A percentile compares a stretch with the other conserved stretches of the same genome.
phyloP scores from a whole-genome alignment of 2,329 filamentous ascomycete species.

The Penicillium sp. region DNA sequence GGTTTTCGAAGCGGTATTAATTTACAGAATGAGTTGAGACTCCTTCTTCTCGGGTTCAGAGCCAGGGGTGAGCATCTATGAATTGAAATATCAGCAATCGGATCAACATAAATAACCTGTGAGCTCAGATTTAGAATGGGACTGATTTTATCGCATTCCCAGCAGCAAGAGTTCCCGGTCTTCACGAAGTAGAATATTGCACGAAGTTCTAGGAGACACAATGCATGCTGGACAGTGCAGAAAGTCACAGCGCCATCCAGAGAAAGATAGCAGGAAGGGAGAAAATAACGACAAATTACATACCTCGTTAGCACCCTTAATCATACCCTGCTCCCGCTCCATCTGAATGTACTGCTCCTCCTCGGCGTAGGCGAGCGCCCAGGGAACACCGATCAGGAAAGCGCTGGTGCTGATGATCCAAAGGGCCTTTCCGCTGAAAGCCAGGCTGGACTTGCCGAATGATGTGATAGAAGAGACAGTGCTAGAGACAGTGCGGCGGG shows the following conservation, averaged over 20 bases:
- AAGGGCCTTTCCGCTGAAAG: conserved; percentile 78
- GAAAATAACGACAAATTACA: conserved; percentile 24
- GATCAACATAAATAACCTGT: not conserved
- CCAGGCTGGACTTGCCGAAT: conserved; percentile 48
- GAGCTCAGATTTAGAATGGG: not conserved
- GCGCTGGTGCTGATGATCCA: conserved; percentile 91
- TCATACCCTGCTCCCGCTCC: conserved; percentile 97
- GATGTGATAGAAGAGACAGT: conserved; percentile 51
- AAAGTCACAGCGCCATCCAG: not conserved
- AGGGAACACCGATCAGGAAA: conserved; percentile 87
- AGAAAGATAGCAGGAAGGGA: not conserved
- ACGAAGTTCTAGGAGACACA: not conserved
- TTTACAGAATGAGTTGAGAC: conserved; percentile 40
- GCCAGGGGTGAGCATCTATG: conserved; percentile 47
- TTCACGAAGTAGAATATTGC: not conserved
- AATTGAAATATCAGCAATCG: conserved; percentile 13
- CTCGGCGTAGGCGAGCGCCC: conserved; percentile 88
- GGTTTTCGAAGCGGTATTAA: conserved; percentile 23
- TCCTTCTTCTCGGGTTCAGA: conserved; percentile 29
- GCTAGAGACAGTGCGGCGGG: conserved; percentile 67
- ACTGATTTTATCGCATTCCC: not conserved
- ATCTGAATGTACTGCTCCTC: conserved; percentile 97
- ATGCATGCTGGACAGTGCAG: not conserved
- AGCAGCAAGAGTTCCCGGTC: not conserved
- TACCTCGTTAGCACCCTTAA: conserved; percentile 83